phyloP scores from a whole-genome alignment of 352 stramenopile genomes.

The Phytopythium ostracodes region DNA sequence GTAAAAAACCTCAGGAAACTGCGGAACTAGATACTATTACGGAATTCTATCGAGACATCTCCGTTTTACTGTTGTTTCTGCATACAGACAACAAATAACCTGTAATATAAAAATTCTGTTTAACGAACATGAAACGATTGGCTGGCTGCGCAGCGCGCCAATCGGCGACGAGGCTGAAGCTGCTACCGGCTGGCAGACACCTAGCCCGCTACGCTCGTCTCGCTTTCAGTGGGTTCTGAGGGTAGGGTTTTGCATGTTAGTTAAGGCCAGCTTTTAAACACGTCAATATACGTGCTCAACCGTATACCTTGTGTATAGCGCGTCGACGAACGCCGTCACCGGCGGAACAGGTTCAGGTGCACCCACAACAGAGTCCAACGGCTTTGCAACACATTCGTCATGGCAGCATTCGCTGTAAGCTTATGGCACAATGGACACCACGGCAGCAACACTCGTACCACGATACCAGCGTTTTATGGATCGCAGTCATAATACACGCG shows the following conservation, averaged over 20 bases:
- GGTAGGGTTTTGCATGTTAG: not conserved
- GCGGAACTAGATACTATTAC: not conserved
- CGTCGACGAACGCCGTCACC: too few species aligned
- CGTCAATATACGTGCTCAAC: not conserved
- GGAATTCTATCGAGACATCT: too few species aligned
- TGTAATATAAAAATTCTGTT: not conserved
- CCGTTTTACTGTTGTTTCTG: too few species aligned
- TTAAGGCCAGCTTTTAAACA: not conserved
- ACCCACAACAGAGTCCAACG: too few species aligned
- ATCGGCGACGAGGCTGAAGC: slow-evolving; percentile 1
- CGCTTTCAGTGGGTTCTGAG: not conserved
- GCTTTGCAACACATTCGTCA: too few species aligned
- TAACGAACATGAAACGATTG: slow-evolving; percentile 1
- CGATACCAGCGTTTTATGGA: too few species aligned
- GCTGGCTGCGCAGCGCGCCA: not conserved
- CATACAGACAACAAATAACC: not conserved
- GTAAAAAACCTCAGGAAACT: not conserved
- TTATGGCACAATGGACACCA: too few species aligned
- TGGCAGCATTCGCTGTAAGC: too few species aligned
- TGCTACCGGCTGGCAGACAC: not conserved
- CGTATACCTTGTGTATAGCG: not conserved
- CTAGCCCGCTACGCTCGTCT: too few species aligned
- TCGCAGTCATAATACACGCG: too few species aligned
- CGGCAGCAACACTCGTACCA: too few species aligned
- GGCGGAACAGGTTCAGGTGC: too few species aligned